phyloP scores from a whole-genome alignment of 345 rosid species.

The Rubroshorea leprosula region DNA sequence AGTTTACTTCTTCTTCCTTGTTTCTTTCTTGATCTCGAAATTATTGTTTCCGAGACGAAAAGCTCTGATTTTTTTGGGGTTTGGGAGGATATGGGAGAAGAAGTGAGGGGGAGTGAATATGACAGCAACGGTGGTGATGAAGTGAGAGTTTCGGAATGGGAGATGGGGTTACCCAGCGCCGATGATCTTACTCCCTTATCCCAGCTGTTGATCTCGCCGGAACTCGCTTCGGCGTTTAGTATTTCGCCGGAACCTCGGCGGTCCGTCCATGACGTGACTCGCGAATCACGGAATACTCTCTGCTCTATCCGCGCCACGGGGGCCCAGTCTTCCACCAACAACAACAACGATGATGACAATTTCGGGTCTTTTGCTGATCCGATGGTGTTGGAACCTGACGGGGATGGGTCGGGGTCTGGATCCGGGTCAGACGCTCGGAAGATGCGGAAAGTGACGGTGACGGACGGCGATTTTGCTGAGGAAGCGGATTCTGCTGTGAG shows the following conservation, averaged over 20 bases:
- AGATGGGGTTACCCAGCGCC: conserved; percentile 64
- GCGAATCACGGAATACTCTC: conserved; percentile 63
- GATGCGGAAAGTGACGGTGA: conserved; percentile 31
- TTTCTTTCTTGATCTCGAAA: not conserved
- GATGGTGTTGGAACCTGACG: conserved; percentile 40
- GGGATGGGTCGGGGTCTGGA: conserved; percentile 45
- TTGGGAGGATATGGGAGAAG: conserved; percentile 23
- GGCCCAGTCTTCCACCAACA: conserved; percentile 25
- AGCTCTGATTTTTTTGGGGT: not conserved
- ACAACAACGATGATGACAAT: conserved; percentile 28
- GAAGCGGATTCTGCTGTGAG: conserved; percentile 74
- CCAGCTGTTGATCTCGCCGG: conserved; percentile 57
- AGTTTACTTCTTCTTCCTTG: conserved; percentile 9
- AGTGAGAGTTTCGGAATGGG: conserved; percentile 74
- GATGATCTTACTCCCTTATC: conserved; percentile 78
- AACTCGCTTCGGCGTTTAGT: conserved; percentile 84
- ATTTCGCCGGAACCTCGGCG: conserved; percentile 53
- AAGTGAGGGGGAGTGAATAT: conserved; percentile 34
- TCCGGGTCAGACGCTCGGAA: conserved; percentile 57
- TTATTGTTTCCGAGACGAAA: too few relatives aligned
- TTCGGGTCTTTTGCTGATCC: conserved; percentile 34
- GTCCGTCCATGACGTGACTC: conserved; percentile 57
- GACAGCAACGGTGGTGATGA: conserved; percentile 37
- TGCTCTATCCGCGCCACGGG: conserved; percentile 41
- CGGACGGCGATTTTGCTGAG: conserved; percentile 34